phyloP scores from a whole-genome alignment of 371 early-diverging fungal species.

The Phascolomyces articulosus region DNA sequence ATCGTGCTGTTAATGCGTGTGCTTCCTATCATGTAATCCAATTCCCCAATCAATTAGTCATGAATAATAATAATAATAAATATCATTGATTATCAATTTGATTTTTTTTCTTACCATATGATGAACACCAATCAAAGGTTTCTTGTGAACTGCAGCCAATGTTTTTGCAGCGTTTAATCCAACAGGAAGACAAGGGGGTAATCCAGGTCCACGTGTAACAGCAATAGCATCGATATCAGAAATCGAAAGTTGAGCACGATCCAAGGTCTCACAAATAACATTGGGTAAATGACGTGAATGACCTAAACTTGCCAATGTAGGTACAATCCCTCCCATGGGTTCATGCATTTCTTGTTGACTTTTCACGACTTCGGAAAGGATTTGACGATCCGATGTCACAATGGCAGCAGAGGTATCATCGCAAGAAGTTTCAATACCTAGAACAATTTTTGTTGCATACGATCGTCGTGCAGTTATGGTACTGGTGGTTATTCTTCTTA shows the following conservation, averaged over 20 bases:
- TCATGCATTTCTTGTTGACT: conserved; percentile 79
- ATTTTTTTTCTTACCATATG: conserved; percentile 69
- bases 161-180: conserved; percentile 82
- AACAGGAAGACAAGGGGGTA: conserved; percentile 76
- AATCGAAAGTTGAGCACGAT: conserved; percentile 54
- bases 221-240: conserved; percentile 79
- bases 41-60: too few species aligned
- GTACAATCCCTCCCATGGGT: conserved; percentile 83
- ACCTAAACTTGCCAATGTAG: conserved; percentile 72
- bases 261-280: conserved; percentile 67
- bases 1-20: conserved; percentile 72
- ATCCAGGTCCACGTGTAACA: conserved; percentile 84
- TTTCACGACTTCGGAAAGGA: conserved; percentile 67
- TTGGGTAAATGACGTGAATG: conserved; percentile 72
- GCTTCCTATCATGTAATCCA: conserved; percentile 64
- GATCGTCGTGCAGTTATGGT: neutral
- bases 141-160: conserved; percentile 70
- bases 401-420: conserved; percentile 87
- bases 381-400: conserved; percentile 70
- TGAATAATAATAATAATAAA: neutral
- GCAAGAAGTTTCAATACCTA: conserved; percentile 85
- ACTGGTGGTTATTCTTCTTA: too few species aligned
- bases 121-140: conserved; percentile 83
- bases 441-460: conserved; percentile 26
- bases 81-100: neutral